These are phyloP conservation scores for Plasmodium relictum DNA, from an alignment of 169 alveolate genomes.

Conservation along the genomic window DNA sequence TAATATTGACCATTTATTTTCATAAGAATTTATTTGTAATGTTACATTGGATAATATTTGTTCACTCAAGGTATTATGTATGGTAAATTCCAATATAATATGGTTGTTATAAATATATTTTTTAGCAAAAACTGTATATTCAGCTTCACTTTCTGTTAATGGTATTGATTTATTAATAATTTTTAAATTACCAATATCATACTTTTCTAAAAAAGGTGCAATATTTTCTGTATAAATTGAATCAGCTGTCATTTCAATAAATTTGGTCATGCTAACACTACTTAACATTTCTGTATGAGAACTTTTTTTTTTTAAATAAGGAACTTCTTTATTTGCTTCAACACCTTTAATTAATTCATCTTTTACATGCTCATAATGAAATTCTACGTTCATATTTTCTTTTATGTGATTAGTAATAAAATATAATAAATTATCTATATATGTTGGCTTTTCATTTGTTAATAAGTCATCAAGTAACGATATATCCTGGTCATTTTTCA, in stretches of 20 bases:
- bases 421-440: slow-evolving; percentile 20
- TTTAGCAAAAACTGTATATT: slow-evolving; percentile 84
- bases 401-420: slow-evolving; percentile 37
- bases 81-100: slow-evolving; percentile 83
- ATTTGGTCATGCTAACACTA: slow-evolving; percentile 14
- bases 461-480: slow-evolving; percentile 14
- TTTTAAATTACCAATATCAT: slow-evolving; percentile 42
- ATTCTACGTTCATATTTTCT: slow-evolving; percentile 11
- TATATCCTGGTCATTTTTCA: slow-evolving; percentile 33
- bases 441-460: background rate
- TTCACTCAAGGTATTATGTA: slow-evolving; percentile 85
- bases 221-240: slow-evolving; percentile 9
- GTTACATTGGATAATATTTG: slow-evolving; percentile 27
- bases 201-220: slow-evolving; percentile 23
- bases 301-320: slow-evolving; percentile 22
- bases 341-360: slow-evolving; percentile 19
- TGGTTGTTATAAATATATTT: slow-evolving; percentile 78
- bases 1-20: slow-evolving; percentile 38
- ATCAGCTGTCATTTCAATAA: slow-evolving; percentile 29
- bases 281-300: slow-evolving; percentile 24
- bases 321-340: background rate
- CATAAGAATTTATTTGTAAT: slow-evolving; percentile 39
- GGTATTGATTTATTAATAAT: slow-evolving; percentile 74
- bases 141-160: slow-evolving; percentile 90
- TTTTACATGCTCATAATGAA: slow-evolving; percentile 17